Evolutionary conservation across 768 basidiomycete genomes (phyloP), one percentile per base, ranked within the genome.

Genomic region (Lactarius pseudohatsudake): DNA sequence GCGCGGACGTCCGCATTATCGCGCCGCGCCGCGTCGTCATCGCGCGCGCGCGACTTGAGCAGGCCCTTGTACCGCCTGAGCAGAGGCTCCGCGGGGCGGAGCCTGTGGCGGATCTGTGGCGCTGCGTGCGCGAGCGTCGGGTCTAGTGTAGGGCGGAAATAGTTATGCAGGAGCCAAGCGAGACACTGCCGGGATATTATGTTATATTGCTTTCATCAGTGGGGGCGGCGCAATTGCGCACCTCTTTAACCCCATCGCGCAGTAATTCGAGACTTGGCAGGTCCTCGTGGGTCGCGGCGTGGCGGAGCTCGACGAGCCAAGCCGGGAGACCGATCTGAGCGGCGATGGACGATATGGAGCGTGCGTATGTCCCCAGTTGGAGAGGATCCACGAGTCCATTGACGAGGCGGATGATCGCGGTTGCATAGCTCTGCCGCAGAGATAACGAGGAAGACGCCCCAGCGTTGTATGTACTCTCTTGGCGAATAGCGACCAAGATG

Each of bases 251-350:
- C 0, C 88, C 94, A 65, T 92, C 86, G 62, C 90, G 84, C 20
- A 97, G 81, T 5, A 95, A 76, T 61, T 88, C 86, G 11, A 98
- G 79, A 69, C 89, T 89, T 0, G 96, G 97, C 15, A 98, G 78
- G 67, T 96, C 93, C 73, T 98, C 96, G 72, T 98, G 97, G 1
- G 97, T 99, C 15, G 93, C 92, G 32, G 94, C 92, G 78, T 98
- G 97, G 47, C 97, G 83, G 13, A 98, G 81, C 70, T 96, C 93
- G 15, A 99, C 95, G 11, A 98, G 81, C 89, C 91, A 95, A 0
- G 82, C 77, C 0, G 97, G 96, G 1, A 99, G 80, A 0, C 90
- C 89, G 13, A 99, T 83, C 72, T 96, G 92, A 3, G 82, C 80
- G 1, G 96, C 94, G 68, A 99, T 91, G 47, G 90, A 86, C 0